Evolutionary conservation across 257 asterid species (phyloP), one percentile per base, ranked within the genome.

Genomic region (Nicotiana noctiflora): DNA sequence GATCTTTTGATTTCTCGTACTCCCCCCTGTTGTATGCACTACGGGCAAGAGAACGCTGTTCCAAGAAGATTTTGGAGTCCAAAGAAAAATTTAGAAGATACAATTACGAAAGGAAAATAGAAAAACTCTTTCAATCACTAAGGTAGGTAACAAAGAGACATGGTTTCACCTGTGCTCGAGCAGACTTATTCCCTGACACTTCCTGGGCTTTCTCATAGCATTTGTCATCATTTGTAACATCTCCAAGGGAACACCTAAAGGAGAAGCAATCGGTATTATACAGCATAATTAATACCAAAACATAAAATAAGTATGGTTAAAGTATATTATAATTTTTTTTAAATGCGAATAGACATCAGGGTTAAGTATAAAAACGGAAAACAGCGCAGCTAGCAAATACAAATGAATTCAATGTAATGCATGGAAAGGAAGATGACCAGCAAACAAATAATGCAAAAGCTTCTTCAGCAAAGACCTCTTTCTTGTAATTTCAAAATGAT

Each of bases 1-100:
- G 89, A 62, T 59, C 80, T 87, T 86, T 90, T 17, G 99, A 93
- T 83, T 86, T 91, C 83, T 89, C 94, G 86, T 85, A 95, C 77
- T 95, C 97, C 56, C 94, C 97, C 68, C 92, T 90, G 83, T 87
- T 89, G 88, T 92, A 95, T 81, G 99, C 98, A 60, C 93, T 92
- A 61, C 96, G 96, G 76, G 97, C 99, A 81, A 95, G 97, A 61
- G 99, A 90, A 8, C 97, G 89, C 85, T 86, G 75, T 51, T 25
- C 76, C 61, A 79, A 19, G 62, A 53, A n/a, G 8, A 70, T 40
- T 44, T 70, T 70, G 59, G 77, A 70, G 15, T 34, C 55, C 79
- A 67, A 65, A 64, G 32, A 27, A 19, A 21, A 18, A 57, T 3
- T 34, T 32, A 27, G 65, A 79, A 67, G 72, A 31, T n/a, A n/a